A percentile compares a stretch with the other conserved stretches of the same genome.
Evolutionary conservation across 345 rosid species (phyloP).

Genomic region (Toxicodendron radicans): DNA sequence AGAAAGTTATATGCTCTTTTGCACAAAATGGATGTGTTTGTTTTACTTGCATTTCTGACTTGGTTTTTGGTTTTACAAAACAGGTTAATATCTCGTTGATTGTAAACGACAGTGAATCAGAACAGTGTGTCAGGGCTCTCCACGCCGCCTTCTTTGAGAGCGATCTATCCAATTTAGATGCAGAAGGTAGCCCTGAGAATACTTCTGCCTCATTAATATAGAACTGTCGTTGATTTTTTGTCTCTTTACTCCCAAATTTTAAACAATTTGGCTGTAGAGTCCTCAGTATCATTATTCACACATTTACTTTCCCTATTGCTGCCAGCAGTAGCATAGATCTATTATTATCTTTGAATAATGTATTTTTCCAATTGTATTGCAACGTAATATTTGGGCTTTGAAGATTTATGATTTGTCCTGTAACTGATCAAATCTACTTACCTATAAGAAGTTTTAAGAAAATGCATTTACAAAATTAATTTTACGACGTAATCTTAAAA

Average conservation of each 20-base stretch:
- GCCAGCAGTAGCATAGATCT: too few relatives aligned
- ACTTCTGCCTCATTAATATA: conserved; percentile 35
- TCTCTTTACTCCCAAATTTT: too few relatives aligned
- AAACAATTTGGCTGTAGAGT: too few relatives aligned
- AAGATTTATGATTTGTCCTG: neutral
- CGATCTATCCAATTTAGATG: conserved; percentile 45
- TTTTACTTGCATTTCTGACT: neutral
- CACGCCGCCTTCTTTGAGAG: conserved; percentile 73
- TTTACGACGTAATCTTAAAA: too few relatives aligned
- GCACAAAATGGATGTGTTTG: neutral
- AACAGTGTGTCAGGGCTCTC: conserved; percentile 80
- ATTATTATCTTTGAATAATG: neutral
- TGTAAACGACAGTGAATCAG: conserved; percentile 81
- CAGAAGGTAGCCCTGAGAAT: conserved; percentile 30
- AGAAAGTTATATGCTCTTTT: neutral
- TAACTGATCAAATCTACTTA: neutral
- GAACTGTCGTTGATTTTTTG: too few relatives aligned
- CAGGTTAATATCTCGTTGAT: conserved; percentile 94
- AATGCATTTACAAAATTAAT: too few relatives aligned
- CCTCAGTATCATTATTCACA: too few relatives aligned
- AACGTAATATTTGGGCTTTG: neutral
- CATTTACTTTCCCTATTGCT: neutral
- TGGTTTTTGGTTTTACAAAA: neutral
- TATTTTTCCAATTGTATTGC: conserved; percentile 1
- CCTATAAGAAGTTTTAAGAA: too few relatives aligned